phyloP scores from a whole-genome alignment of 371 early-diverging fungal species.

The Blastocladiella emersonii region DNA sequence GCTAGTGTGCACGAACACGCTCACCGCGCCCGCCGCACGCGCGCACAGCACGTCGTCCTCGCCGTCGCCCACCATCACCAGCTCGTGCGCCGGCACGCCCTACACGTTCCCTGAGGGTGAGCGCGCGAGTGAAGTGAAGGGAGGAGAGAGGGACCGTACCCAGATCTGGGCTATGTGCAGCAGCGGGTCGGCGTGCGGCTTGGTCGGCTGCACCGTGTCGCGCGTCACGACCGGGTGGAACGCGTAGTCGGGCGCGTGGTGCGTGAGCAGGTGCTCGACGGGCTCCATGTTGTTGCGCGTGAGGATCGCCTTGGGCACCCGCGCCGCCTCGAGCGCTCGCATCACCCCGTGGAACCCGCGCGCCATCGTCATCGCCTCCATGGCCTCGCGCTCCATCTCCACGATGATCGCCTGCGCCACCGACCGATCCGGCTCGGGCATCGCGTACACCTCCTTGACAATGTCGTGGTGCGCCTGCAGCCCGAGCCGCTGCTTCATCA shows the following conservation, averaged over 20 bases:
- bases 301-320: constrained; percentile 17
- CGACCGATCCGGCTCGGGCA: constrained; percentile 7
- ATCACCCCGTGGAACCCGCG: constrained; percentile 14
- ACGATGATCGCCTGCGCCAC: constrained; percentile 15
- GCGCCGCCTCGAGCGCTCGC: constrained; percentile 6
- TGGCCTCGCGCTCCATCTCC: constrained; percentile 23
- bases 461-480: background rate
- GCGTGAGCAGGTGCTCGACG: constrained; percentile 19
- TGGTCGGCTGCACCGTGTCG: constrained; percentile 19
- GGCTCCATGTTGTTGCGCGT: constrained; percentile 23
- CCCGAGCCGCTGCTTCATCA: background rate
- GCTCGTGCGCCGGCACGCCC: constrained; percentile 15
- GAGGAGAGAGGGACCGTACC: constrained; percentile 3
- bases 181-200: constrained; percentile 23
- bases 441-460: background rate
- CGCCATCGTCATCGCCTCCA: constrained; percentile 19
- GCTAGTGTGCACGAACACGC: constrained; percentile 17
- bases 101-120: no score
- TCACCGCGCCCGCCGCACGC: constrained; percentile 19
- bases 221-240: constrained; percentile 25
- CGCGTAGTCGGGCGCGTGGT: constrained; percentile 9
- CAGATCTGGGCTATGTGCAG: constrained; percentile 19
- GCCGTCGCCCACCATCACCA: constrained; percentile 31
- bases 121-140: no score
- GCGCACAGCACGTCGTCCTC: constrained; percentile 26